A percentile compares a stretch with the other conserved stretches of the same genome.
Evolutionary conservation across 106 monocot species (phyloP).

Genomic region (Dactylorhiza incarnata): DNA sequence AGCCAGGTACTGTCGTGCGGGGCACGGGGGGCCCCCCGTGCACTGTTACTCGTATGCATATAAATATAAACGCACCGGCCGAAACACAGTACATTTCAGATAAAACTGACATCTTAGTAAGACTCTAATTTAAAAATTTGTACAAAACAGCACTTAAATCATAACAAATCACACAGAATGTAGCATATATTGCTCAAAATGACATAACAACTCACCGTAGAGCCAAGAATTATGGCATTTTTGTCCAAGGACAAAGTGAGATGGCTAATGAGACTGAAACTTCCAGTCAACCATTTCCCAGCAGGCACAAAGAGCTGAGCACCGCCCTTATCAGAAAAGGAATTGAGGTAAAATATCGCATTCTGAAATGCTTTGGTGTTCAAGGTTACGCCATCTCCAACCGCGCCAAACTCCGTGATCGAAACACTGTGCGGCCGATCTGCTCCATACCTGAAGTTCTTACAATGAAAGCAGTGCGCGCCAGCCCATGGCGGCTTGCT

Average conservation of each 20-base stretch:
- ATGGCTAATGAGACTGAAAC: constrained; percentile 62
- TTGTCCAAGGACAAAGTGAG: constrained; percentile 56
- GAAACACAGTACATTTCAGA: too few relatives aligned
- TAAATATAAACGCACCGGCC: too few relatives aligned
- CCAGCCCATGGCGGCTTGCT: constrained; percentile 9
- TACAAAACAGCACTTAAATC: too few relatives aligned
- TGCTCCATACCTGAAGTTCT: constrained; percentile 2
- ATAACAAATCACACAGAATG: neutral
- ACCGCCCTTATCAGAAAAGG: constrained; percentile 59
- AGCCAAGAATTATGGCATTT: constrained; percentile 61
- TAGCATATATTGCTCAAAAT: neutral
- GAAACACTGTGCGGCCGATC: constrained; percentile 51
- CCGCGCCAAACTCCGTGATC: constrained; percentile 59
- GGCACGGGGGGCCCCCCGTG: too few relatives aligned
- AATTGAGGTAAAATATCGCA: constrained; percentile 60
- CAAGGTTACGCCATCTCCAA: constrained; percentile 62
- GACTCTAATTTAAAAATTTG: too few relatives aligned
- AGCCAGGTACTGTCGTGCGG: too few relatives aligned
- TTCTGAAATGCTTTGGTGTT: constrained; percentile 74
- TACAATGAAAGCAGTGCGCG: constrained; percentile 18
- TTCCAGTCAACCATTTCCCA: constrained; percentile 58
- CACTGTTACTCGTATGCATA: too few relatives aligned
- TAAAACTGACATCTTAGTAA: too few relatives aligned
- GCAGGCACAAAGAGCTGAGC: constrained; percentile 70
- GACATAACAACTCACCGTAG: constrained; percentile 29